phyloP scores from a whole-genome alignment of 495 filamentous ascomycete species.

The Amorphotheca resinae region DNA sequence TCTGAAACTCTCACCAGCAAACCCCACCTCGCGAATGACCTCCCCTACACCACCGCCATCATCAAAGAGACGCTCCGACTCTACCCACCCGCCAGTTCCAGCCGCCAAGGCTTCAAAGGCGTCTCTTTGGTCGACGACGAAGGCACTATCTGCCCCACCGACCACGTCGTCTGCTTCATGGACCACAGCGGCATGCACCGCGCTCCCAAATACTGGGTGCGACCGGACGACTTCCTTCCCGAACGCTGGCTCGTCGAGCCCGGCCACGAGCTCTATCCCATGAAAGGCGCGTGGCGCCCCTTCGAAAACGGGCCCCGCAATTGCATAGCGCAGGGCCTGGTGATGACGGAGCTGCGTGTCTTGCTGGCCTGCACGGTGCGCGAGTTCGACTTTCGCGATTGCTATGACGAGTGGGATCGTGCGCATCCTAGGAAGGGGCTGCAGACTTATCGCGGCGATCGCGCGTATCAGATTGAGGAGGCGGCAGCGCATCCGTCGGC shows the following conservation, averaged over 20 bases:
- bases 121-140: constrained; percentile 2
- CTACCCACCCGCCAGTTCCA: constrained; percentile 22
- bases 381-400: constrained; percentile 32
- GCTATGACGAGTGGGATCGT: constrained; percentile 34
- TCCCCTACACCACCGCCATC: constrained; percentile 32
- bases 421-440: constrained; percentile 2
- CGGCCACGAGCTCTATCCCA: constrained; percentile 23
- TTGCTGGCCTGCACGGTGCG: constrained; percentile 34
- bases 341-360: constrained; percentile 33
- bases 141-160: constrained; percentile 9
- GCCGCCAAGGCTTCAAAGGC: constrained; percentile 6
- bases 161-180: constrained; percentile 24
- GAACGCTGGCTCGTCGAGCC: constrained; percentile 30
- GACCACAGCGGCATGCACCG: constrained; percentile 23
- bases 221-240: constrained; percentile 30
- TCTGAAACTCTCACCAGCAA: constrained; percentile 16
- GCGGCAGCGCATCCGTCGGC: constrained; percentile 10
- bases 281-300: constrained; percentile 35
- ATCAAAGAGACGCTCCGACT: constrained; percentile 36
- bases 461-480: constrained; percentile 9
- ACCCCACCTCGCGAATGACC: constrained; percentile 26
- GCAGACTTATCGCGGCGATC: constrained; percentile 5
- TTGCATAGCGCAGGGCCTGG: constrained; percentile 42
- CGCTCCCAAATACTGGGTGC: constrained; percentile 27
- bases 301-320: constrained; percentile 38